phyloP scores from a whole-genome alignment of 2,329 filamentous ascomycete species.

The Delphinella strobiligena region DNA sequence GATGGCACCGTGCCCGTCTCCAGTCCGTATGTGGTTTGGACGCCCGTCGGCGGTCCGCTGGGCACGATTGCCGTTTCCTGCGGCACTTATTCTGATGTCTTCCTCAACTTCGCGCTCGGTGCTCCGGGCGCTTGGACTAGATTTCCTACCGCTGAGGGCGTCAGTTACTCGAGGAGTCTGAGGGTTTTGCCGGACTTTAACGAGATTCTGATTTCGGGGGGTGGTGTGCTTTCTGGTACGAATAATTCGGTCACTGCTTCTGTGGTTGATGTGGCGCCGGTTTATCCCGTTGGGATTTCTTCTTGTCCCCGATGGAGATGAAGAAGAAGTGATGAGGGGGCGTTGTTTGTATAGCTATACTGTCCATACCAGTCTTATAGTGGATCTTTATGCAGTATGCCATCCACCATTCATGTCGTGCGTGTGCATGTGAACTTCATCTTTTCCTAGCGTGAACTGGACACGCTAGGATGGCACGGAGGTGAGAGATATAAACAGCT shows the following conservation, averaged over 20 bases:
- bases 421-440: too few relatives aligned
- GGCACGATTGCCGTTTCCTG: slow-evolving; percentile 39
- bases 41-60: slow-evolving; percentile 30
- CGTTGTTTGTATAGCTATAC: too few relatives aligned
- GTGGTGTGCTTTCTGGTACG: slow-evolving; percentile 20
- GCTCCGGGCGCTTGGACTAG: slow-evolving; percentile 33
- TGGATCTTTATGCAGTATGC: too few relatives aligned
- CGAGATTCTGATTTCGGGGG: slow-evolving; percentile 30
- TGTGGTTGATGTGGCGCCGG: slow-evolving; percentile 6
- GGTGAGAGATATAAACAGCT: too few relatives aligned
- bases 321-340: too few relatives aligned
- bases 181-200: slow-evolving; percentile 29
- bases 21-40: slow-evolving; percentile 43
- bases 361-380: too few relatives aligned
- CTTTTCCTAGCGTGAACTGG: too few relatives aligned
- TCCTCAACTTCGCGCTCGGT: slow-evolving; percentile 35
- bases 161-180: slow-evolving; percentile 36
- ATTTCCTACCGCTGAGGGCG: slow-evolving; percentile 27
- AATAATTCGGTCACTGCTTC: slow-evolving; percentile 15
- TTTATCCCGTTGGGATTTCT: too few relatives aligned
- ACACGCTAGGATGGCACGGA: too few relatives aligned
- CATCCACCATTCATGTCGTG: too few relatives aligned
- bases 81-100: slow-evolving; percentile 30
- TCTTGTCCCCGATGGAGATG: too few relatives aligned
- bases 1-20: slow-evolving; percentile 34